Evolutionary conservation across 2,329 filamentous ascomycete species (phyloP).

Genomic region (Polychaeton citri): DNA sequence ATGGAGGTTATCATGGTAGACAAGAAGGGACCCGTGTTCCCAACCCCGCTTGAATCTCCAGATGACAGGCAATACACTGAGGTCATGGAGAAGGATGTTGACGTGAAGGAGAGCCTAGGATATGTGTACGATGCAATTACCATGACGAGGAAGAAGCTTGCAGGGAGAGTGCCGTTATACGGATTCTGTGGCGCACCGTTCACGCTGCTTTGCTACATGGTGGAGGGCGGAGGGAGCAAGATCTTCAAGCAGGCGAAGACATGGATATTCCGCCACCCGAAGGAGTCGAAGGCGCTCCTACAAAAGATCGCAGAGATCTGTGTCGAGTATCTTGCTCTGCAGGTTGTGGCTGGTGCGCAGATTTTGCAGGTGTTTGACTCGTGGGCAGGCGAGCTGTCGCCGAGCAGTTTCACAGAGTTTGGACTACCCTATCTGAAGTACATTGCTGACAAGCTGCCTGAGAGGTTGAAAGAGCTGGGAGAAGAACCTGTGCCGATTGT

Average conservation of each 20-base stretch:
- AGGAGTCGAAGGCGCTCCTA: conserved; percentile 66
- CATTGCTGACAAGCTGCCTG: conserved; percentile 70
- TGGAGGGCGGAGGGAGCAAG: conserved; percentile 92
- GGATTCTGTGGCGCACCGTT: conserved; percentile 96
- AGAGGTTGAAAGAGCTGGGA: conserved; percentile 57
- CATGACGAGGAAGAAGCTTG: conserved; percentile 73
- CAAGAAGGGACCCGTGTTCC: conserved; percentile 93
- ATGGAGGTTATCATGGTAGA: conserved; percentile 99
- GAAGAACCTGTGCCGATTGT: conserved; percentile 85
- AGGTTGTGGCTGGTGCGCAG: conserved; percentile 88
- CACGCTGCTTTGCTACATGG: conserved; percentile 98
- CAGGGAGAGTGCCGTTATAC: conserved; percentile 79
- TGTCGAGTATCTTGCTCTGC: conserved; percentile 83
- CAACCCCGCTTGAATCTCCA: conserved; percentile 65
- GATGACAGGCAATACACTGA: conserved; percentile 70
- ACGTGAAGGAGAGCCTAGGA: conserved; percentile 70
- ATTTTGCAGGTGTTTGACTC: conserved; percentile 96
- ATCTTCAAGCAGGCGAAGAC: conserved; percentile 89
- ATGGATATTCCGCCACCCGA: conserved; percentile 84
- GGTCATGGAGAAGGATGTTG: conserved; percentile 64
- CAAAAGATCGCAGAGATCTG: conserved; percentile 90
- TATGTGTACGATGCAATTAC: conserved; percentile 97
- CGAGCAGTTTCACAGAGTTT: conserved; percentile 69
- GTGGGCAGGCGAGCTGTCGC: conserved; percentile 89
- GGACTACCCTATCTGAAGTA: conserved; percentile 74